Percentiles rank a stretch among this genome's conserved stretches.
phyloP scores from a whole-genome alignment of 306 rosid genomes.

The Dicorynia guianensis region DNA sequence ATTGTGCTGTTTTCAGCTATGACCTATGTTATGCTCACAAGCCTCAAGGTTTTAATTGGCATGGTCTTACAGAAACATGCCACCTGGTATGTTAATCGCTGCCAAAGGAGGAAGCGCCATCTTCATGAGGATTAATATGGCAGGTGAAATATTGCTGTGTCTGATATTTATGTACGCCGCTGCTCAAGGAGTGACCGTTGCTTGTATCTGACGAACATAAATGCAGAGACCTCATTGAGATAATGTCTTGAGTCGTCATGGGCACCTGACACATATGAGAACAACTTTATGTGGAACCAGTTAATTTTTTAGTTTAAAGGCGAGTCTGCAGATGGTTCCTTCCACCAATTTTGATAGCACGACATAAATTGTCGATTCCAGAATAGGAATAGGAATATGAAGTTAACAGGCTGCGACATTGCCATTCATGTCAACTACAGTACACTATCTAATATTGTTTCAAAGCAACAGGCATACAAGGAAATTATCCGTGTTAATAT shows the following conservation, averaged over 20 bases:
- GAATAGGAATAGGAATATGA: conserved; percentile 27
- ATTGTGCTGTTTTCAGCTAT: conserved; percentile 59
- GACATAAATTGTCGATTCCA: conserved; percentile 37
- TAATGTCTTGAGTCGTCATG: conserved; percentile 27
- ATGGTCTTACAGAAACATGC: conserved; percentile 80
- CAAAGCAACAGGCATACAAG: not conserved
- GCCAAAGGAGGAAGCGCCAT: conserved; percentile 81
- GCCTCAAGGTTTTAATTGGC: conserved; percentile 90
- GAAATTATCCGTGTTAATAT: not conserved
- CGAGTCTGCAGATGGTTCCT: conserved; percentile 41
- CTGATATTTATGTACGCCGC: conserved; percentile 27
- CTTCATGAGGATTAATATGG: conserved; percentile 67
- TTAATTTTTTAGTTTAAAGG: conserved; percentile 32
- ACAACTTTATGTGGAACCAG: conserved; percentile 36
- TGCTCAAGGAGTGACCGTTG: conserved; percentile 19
- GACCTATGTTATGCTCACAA: conserved; percentile 88
- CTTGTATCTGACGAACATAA: conserved; percentile 15
- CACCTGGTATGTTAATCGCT: conserved; percentile 84
- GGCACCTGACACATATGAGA: conserved; percentile 23
- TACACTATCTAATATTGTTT: not conserved
- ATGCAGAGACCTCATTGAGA: conserved; percentile 19
- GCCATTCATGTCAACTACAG: not conserved
- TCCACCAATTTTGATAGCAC: conserved; percentile 63
- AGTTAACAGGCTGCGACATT: conserved; percentile 35
- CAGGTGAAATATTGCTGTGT: conserved; percentile 28